Evolutionary conservation across 257 asterid genomes (phyloP).

Genomic region (Voacanga thouarsii): DNA sequence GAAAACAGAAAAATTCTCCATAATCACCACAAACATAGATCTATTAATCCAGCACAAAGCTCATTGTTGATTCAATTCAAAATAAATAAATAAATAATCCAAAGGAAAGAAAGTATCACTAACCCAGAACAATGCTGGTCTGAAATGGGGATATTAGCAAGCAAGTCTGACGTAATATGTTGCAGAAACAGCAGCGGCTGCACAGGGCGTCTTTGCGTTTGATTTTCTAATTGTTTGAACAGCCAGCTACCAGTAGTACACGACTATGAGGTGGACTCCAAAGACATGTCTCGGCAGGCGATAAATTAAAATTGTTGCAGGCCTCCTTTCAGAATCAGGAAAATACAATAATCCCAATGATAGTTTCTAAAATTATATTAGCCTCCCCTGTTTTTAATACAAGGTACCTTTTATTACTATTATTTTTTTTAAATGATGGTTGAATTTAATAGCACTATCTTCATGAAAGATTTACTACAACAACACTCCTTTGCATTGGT

Average conservation of each 20-base stretch:
- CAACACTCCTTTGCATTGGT: too few relatives aligned
- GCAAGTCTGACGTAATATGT: neutral
- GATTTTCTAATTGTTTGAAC: neutral
- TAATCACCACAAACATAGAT: neutral
- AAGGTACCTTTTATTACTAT: too few relatives aligned
- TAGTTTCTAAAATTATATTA: neutral
- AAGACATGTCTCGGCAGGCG: neutral
- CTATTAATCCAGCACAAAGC: neutral
- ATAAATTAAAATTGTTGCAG: too few relatives aligned
- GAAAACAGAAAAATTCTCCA: neutral
- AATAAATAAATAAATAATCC: neutral
- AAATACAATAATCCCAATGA: neutral
- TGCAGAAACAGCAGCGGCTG: neutral
- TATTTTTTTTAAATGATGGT: neutral
- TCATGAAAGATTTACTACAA: too few relatives aligned
- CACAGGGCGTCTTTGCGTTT: neutral
- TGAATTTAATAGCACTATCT: too few relatives aligned
- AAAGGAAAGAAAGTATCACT: neutral
- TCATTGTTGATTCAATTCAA: neutral
- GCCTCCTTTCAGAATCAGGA: neutral
- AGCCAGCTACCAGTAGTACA: neutral
- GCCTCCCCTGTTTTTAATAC: neutral
- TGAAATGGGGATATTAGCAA: neutral
- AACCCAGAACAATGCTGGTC: neutral
- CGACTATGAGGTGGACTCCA: neutral